Base-by-base conservation (phyloP, 495 filamentous ascomycete species). In the Tuber brumale region DNA sequence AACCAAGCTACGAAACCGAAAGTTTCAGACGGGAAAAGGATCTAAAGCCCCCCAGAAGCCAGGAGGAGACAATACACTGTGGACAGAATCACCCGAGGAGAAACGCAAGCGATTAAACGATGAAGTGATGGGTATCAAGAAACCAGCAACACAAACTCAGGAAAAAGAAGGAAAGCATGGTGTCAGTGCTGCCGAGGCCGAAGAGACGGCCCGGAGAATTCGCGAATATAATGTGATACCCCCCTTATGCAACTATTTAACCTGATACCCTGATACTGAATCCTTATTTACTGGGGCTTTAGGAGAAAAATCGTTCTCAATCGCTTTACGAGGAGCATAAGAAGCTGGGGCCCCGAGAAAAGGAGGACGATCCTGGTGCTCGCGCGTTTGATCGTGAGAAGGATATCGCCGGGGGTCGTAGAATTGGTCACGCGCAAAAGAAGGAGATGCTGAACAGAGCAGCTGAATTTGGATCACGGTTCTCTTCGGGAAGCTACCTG, bases 81-180 rank as follows among this genome's bases (percentile, higher is more conserved):
- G 95, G 95, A 93, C 92, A 0, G 95, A 99, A 81, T 97, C 93
- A 8, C 93, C 94, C 1, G 93, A 95, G 80, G 89, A 97, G 82
- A 96, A 95, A 82, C 89, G 90, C 73, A 89, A 91, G 81, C 86
- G 95, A 27, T 84, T 99, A 7, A 90, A 90, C 80, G 90, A 97
- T 83, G 89, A 95, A 77, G 90, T 97, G n/a, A 88, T 99, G 81
- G 95, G 95, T 3, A 87, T 95, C 0, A 83, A 83, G 74, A 85
- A 85, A 66, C 82, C 85, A 4, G 84, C 85, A 39, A 79, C 76
- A 21, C 81, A 83, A 69, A 82, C 76, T 12, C 77, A 81, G 41
- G 80, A 80, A 72, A 77, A 72, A 31, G 75, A 75, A 10, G 57
- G 57, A 35, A 79, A 78, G 8, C 74, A 81, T 42, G 78, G 77